Percentiles rank a stretch among this genome's conserved stretches.
Conservation (phyloP, 2,329 filamentous ascomycete genomes). For the Ambrosiella xylebori region DNA sequence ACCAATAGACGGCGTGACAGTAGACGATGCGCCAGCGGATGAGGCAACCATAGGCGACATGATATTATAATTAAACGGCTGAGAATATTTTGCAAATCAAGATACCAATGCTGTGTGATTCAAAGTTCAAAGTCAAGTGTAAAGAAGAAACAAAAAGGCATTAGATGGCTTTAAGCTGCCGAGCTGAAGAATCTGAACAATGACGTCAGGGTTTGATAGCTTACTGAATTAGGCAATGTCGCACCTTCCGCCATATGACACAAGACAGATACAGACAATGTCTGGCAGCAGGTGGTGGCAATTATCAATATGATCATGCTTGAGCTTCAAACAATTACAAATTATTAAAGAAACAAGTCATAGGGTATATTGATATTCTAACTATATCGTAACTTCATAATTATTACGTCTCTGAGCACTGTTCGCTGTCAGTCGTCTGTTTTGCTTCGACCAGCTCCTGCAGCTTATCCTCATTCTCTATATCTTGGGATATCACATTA, state of each 20-base stretch:
- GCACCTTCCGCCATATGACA: neutral
- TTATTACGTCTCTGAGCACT: too few species aligned
- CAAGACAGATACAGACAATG: too few species aligned
- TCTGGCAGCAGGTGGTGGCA: neutral
- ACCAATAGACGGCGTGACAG: neutral
- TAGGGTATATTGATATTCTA: too few species aligned
- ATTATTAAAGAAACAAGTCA: too few species aligned
- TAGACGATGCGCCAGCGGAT: neutral
- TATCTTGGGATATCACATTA: too few species aligned
- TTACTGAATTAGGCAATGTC: neutral
- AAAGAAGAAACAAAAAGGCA: neutral
- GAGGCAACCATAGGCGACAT: neutral
- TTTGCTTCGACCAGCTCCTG: too few species aligned
- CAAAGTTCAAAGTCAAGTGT: neutral
- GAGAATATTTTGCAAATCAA: too few species aligned
- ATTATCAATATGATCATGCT: too few species aligned
- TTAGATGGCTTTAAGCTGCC: neutral
- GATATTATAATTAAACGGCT: neutral
- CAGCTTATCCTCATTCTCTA: too few species aligned
- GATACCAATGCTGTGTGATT: neutral
- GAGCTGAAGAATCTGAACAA: neutral
- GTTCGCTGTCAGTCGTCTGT: too few species aligned
- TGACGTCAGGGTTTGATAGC: neutral
- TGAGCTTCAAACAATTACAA: too few species aligned
- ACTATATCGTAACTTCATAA: too few species aligned